Evolutionary conservation across 2,329 filamentous ascomycete genomes (phyloP), one percentile per base, ranked within the genome.

Genomic region (Curvularia hawaiiensis): DNA sequence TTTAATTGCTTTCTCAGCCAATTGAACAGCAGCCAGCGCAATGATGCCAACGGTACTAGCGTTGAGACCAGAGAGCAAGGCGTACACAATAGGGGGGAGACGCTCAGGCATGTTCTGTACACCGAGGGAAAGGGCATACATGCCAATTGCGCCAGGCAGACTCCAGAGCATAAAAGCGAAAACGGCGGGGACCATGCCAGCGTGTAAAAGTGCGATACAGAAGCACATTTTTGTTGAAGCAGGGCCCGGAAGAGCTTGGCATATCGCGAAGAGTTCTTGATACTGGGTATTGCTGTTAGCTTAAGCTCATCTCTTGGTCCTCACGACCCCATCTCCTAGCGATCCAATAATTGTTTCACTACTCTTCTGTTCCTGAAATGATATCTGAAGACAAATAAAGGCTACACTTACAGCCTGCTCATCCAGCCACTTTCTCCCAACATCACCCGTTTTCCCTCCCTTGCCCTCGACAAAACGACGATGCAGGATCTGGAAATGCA

Each of bases 221-320:
- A 89, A 91, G 0, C 85, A 70, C 84, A 91, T 88, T 69, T 91
- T 91, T 1, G 89, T 91, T 60, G 85, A 88, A 0, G 65, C 88
- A 0, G 89, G 89, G 0, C 89, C 89, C 0, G 85, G 86, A 2
- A 91, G 79, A 1, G 86, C 85, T 75, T 91, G 88, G 18, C 83
- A 85, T 45, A 91, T 76, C 26, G 85, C 87, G 72, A 92, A 91
- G 0, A 91, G 80, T 67, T 91, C 89, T 71, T 90, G 86, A 73
- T 88, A 91, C 85, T 47, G 1, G 38, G 10, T 26, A 22, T 9
- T 12, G 22, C 6, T 40, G n/a, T 47, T 35, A 47, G 50, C 6
- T 20, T 4, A 4, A 28, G 6, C 2, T 44, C 1, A 5, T 2
- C 28, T 44, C 24, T 44, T 28, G 7, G 7, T 10, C n/a, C 16